Evolutionary conservation across 371 early-diverging fungal genomes (phyloP), one percentile per base, ranked within the genome.

Genomic region (Basidiobolus meristosporus): DNA sequence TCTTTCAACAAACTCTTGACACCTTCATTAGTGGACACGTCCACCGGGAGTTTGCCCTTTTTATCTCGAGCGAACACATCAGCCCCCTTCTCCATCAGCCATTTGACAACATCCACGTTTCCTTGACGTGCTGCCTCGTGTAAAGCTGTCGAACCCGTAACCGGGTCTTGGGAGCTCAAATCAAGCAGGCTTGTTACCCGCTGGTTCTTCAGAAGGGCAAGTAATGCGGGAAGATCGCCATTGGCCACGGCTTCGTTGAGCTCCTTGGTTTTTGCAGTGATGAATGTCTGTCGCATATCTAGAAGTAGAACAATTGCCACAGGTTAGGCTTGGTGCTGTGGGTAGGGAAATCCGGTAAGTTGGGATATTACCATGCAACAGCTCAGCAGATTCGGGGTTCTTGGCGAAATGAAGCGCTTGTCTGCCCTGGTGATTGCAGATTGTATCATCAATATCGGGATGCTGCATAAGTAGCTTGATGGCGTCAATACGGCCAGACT

Each of bases 21-120:
- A n/a, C 51, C 56, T 18, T 53, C 47, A 29, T 61, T 58, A 36
- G 60, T 56, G 15, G 60, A 61, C 10, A 76, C 56, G 35, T 76
- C 73, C 4, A 56, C 50, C 0, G 82, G 72, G 31, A 62, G 48
- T 39, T 73, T 67, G 11, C 75, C 75, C 21, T 68, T 64, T 20
- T 62, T 54, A 47, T 83, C 82, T n/a, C 63, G 58, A 3, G 73
- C 64, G 32, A 68, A 57, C 5, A 76, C 68, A 43, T 82, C 77
- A 22, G 72, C 78, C n/a, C 79, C 77, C 34, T 70, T 61, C 33
- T 63, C 64, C 15, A 81, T 46, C 19, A 62, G 61, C 73, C 77
- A 82, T 32, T 59, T 55, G 10, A 77, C 76, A 51, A 82, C 54
- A 31, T 53, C 63, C 22, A 61, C 38, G 46, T 73, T 54, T 39